These are phyloP conservation scores for Diospyros lotus DNA, from an alignment of 148 eudicot genomes.

Conservation along the genomic window DNA sequence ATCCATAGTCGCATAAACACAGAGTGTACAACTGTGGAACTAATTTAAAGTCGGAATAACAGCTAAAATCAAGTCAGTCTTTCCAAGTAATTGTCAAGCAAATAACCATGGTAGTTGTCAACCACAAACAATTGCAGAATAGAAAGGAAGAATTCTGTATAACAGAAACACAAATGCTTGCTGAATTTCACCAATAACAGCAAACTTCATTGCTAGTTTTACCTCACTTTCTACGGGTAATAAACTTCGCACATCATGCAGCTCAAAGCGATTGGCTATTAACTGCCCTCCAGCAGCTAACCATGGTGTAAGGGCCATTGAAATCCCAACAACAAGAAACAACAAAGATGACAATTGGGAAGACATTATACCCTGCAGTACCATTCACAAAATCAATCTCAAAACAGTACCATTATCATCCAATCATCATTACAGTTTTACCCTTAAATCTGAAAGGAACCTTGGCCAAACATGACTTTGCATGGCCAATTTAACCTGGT, in stretches of 20 bases:
- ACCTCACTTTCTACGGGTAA: constrained; percentile 98
- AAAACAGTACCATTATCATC: background rate
- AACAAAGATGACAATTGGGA: constrained; percentile 84
- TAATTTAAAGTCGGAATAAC: background rate
- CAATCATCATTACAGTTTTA: background rate
- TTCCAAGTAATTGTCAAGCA: background rate
- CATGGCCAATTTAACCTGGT: background rate
- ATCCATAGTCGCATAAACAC: background rate
- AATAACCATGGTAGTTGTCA: background rate
- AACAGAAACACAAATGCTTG: background rate
- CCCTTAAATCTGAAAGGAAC: background rate
- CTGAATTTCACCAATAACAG: background rate
- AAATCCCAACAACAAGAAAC: constrained; percentile 93
- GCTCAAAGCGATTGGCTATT: constrained; percentile 95
- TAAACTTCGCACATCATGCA: constrained; percentile 88
- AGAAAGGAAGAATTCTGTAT: background rate
- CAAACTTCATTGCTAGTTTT: constrained; percentile 1
- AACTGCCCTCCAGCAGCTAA: constrained; percentile 99
- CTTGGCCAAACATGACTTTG: background rate
- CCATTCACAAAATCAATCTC: background rate
- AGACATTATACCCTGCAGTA: constrained; percentile 91
- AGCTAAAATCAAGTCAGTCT: background rate
- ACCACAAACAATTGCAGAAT: background rate
- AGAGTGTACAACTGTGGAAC: background rate
- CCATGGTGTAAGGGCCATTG: constrained; percentile 97